Evolutionary conservation across 495 filamentous ascomycete species (phyloP).

Genomic region (Clavariopsis aquatica): DNA sequence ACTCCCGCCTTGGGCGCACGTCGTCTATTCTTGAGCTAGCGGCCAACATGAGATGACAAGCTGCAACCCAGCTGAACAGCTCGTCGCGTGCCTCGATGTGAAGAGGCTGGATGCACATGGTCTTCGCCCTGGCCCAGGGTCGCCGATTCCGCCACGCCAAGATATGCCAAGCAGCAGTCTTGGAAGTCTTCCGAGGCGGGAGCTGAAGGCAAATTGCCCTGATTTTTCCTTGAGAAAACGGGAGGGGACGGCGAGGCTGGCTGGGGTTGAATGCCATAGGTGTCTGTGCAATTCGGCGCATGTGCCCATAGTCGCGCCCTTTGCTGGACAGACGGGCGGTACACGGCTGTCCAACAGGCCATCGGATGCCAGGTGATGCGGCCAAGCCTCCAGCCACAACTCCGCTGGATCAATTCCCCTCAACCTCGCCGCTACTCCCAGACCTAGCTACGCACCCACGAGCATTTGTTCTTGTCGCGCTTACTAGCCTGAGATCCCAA

Average conservation of each 20-base stretch:
- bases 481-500: constrained; percentile 22
- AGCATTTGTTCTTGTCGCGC: constrained; percentile 30
- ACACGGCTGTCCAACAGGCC: no score
- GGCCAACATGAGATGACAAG: no score
- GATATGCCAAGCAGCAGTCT: background rate
- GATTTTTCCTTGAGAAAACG: background rate
- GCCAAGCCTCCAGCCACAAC: background rate
- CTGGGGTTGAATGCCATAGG: no score
- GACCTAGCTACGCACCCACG: constrained; percentile 10
- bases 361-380: background rate
- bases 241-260: no score
- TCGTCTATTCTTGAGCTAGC: no score
- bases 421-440: background rate
- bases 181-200: background rate
- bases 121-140: no score
- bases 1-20: background rate
- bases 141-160: constrained; percentile 3
- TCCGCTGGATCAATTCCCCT: background rate
- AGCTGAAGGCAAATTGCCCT: background rate
- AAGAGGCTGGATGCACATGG: no score
- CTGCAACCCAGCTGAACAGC: no score
- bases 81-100: no score
- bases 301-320: no score
- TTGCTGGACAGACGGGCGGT: no score
- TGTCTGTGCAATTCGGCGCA: no score